Conservation (phyloP, 441 rosid species). For the Adansonia rubrostipa region DNA sequence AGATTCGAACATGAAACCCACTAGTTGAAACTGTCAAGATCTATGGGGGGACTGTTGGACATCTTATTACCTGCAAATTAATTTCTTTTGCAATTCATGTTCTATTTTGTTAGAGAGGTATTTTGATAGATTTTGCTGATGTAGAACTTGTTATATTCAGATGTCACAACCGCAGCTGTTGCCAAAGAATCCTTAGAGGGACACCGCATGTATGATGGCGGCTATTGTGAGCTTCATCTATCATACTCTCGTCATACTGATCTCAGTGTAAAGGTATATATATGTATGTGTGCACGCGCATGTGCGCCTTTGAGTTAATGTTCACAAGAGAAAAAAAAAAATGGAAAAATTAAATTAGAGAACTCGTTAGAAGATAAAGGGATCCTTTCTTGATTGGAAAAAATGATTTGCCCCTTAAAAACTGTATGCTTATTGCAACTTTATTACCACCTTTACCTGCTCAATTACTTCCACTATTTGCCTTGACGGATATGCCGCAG, state of each 20-base stretch:
- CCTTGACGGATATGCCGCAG: not conserved
- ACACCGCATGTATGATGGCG: conserved; percentile 99
- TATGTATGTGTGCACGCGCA: too few species aligned
- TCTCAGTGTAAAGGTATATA: conserved; percentile 96
- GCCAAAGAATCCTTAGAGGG: conserved; percentile 98
- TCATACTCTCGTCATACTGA: conserved; percentile 99
- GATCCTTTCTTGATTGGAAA: conserved; percentile 37
- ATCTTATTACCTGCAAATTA: not conserved
- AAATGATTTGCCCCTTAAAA: conserved; percentile 41
- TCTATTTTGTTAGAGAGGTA: not conserved
- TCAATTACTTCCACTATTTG: not conserved
- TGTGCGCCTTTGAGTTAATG: conserved; percentile 57
- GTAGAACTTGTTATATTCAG: conserved; percentile 41
- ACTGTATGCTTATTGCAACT: conserved; percentile 59
- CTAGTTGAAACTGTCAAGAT: not conserved
- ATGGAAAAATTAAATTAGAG: conserved; percentile 36
- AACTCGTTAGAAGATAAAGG: conserved; percentile 45
- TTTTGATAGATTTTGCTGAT: conserved; percentile 21
- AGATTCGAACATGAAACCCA: not conserved
- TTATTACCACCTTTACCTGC: conserved; percentile 26
- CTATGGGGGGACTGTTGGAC: not conserved
- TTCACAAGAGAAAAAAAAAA: conserved; percentile 42
- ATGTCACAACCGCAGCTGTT: conserved; percentile 77
- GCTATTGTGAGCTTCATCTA: conserved; percentile 99
- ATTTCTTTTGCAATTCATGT: not conserved